Conservation (phyloP, 1,284 basidiomycete genomes). For the Sphagnurus paluster region DNA sequence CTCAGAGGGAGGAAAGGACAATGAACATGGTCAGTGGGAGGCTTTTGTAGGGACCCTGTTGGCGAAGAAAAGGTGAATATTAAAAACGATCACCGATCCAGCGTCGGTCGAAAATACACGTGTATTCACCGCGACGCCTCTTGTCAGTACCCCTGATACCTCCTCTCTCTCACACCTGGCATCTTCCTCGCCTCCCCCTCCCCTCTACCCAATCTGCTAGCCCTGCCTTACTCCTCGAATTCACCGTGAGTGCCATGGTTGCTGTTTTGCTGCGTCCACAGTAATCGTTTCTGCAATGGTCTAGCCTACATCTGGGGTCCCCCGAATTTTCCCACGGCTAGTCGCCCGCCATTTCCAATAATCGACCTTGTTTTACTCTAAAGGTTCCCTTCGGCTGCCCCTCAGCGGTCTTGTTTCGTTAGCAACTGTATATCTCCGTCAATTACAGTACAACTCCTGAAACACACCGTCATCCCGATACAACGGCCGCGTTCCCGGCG, state of each 20-base stretch:
- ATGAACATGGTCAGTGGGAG: conserved; percentile 25
- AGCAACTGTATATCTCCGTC: too few species aligned
- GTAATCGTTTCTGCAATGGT: not conserved
- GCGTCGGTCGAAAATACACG: conserved; percentile 47
- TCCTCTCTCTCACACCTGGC: not conserved
- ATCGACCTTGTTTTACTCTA: not conserved
- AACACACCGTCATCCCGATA: conserved; percentile 9
- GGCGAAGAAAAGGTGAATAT: conserved; percentile 30
- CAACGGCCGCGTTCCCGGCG: not conserved
- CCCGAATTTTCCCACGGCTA: conserved; percentile 10
- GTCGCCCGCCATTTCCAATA: not conserved
- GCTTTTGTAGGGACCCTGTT: conserved; percentile 32
- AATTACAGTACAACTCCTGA: conserved; percentile 6
- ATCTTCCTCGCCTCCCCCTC: not conserved
- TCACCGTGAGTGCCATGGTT: not conserved
- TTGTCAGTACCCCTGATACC: conserved; percentile 14
- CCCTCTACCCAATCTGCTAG: not conserved
- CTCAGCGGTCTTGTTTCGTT: conserved; percentile 9
- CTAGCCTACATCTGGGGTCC: conserved; percentile 14
- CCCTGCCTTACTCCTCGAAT: not conserved
- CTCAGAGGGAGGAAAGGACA: conserved; percentile 13
- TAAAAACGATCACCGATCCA: conserved; percentile 30
- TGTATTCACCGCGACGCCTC: conserved; percentile 38
- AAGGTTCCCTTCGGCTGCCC: too few species aligned
- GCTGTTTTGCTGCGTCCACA: not conserved